Conservation (phyloP, 2,329 filamentous ascomycete genomes). For the Amauroascus niger region DNA sequence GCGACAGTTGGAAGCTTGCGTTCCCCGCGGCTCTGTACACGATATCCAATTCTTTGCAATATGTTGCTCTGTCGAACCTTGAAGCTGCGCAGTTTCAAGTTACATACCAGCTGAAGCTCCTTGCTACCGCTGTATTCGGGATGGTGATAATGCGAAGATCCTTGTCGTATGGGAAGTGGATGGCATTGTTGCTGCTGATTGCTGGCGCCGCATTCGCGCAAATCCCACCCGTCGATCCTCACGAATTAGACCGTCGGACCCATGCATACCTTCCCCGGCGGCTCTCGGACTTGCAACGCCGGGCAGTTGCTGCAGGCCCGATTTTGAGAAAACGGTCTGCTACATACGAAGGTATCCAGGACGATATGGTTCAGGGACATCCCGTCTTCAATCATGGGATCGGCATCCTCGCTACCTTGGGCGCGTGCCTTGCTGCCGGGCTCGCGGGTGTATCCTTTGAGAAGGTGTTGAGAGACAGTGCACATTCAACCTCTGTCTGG, state of each 20-base stretch:
- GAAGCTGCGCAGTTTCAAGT: slow-evolving; percentile 91
- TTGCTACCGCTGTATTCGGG: slow-evolving; percentile 81
- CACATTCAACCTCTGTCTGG: slow-evolving; percentile 70
- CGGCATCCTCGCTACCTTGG: slow-evolving; percentile 66
- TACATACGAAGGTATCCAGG: slow-evolving; percentile 79
- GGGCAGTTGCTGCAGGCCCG: slow-evolving; percentile 37
- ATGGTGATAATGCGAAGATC: slow-evolving; percentile 63
- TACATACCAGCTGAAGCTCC: slow-evolving; percentile 87
- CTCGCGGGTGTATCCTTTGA: slow-evolving; percentile 63
- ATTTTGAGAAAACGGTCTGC: slow-evolving; percentile 62
- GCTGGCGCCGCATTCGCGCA: slow-evolving; percentile 78
- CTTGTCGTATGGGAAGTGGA: slow-evolving; percentile 66
- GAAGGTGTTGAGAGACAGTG: slow-evolving; percentile 83
- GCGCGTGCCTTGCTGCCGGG: slow-evolving; percentile 70
- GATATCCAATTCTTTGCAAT: slow-evolving; percentile 86
- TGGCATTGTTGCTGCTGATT: slow-evolving; percentile 67
- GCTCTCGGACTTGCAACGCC: slow-evolving; percentile 50
- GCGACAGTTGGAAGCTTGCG: slow-evolving; percentile 89
- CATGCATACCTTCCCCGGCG: slow-evolving; percentile 64
- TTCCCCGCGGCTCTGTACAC: slow-evolving; percentile 84
- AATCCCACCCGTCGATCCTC: slow-evolving; percentile 54
- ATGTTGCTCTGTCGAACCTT: slow-evolving; percentile 80
- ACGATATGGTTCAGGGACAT: slow-evolving; percentile 45
- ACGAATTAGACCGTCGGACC: slow-evolving; percentile 51
- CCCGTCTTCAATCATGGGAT: slow-evolving; percentile 65